A percentile compares a stretch with the other conserved stretches of the same genome.
Conservation (phyloP, 306 rosid species). For the Dalbergia cochinchinensis region DNA sequence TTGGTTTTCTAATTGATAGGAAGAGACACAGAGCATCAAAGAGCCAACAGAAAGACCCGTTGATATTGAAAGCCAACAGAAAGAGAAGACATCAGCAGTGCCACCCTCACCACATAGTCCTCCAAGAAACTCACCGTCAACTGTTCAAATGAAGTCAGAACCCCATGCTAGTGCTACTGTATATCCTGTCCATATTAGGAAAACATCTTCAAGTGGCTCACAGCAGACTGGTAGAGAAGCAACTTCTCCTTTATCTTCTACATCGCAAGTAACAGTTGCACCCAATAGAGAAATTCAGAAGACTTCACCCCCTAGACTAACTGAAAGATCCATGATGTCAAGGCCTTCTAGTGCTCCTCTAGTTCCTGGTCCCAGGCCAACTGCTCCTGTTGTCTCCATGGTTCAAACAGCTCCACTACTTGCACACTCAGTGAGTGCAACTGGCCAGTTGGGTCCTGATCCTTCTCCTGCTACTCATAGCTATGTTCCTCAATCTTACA, state of each 20-base stretch:
- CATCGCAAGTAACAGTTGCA: constrained; percentile 49
- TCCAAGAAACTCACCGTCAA: constrained; percentile 51
- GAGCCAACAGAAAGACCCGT: constrained; percentile 66
- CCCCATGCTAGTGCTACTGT: constrained; percentile 47
- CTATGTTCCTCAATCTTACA: constrained; percentile 83
- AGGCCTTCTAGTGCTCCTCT: constrained; percentile 95
- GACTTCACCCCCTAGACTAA: constrained; percentile 62
- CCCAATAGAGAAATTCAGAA: constrained; percentile 69
- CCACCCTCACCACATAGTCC: constrained; percentile 71
- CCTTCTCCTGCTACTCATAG: constrained; percentile 81
- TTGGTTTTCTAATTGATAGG: constrained; percentile 59
- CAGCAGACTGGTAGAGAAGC: constrained; percentile 62
- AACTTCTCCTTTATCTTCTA: constrained; percentile 52
- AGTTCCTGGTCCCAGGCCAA: constrained; percentile 78
- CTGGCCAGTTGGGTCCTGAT: constrained; percentile 94
- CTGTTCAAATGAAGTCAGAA: constrained; percentile 56
- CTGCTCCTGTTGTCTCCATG: constrained; percentile 70
- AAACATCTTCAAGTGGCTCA: constrained; percentile 52
- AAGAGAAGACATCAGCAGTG: constrained; percentile 65
- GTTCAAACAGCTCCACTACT: constrained; percentile 80
- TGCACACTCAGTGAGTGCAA: constrained; percentile 89
- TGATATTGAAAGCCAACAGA: constrained; percentile 60
- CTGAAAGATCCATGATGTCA: constrained; percentile 73
- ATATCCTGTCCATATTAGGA: constrained; percentile 61
- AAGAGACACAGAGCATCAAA: constrained; percentile 64